Base-by-base conservation (phyloP, 768 basidiomycete species). In the Amanita polypyramis region DNA sequence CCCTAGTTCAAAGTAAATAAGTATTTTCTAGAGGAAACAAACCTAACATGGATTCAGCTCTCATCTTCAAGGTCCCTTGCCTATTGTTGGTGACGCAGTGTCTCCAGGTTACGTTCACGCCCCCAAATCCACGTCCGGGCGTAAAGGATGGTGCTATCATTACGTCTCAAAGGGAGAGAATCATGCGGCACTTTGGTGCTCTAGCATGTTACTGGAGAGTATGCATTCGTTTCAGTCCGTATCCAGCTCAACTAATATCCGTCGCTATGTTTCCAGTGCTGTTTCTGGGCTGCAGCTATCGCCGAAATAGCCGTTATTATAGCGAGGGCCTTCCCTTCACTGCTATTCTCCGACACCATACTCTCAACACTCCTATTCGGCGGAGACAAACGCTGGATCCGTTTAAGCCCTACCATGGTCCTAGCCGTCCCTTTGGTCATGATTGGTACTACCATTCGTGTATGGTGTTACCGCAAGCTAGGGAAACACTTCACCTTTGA, bases 401-500 rank as follows among this genome's bases (percentile, higher is more conserved):
- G 33, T 20, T 27, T 53, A 9, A 53, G 51, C 0, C 2, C 15
- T 7, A n/a, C 43, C 30, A 50, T 54, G 23, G 17, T 51, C 39
- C 2, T 56, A 4, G 57, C 52, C 2, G 53, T 52, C 48, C 46
- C 46, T 6, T 23, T 53, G 5, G 47, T 48, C 19, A 6, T 52
- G 10, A 19, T 32, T 14, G 53, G 49, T 2, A 21, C 48, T 3
- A 14, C 39, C 5, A 38, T 56, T 15, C 55, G 51, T 36, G 11
- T 7, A 3, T 34, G 52, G 12, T 75, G 74, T 52, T 79, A 71
- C 54, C 58, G 63, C 29, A 69, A 69, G 27, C 64, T 79, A 7
- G 75, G 74, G 2, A 55, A 47, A 2, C 52, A 72, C 29, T 77
- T 76, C 56, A 79, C 76, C 0, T 78, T 74, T 45, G 71, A 76